phyloP scores from a whole-genome alignment of 1,284 basidiomycete species.

The Tilletiopsis washingtonensis region DNA sequence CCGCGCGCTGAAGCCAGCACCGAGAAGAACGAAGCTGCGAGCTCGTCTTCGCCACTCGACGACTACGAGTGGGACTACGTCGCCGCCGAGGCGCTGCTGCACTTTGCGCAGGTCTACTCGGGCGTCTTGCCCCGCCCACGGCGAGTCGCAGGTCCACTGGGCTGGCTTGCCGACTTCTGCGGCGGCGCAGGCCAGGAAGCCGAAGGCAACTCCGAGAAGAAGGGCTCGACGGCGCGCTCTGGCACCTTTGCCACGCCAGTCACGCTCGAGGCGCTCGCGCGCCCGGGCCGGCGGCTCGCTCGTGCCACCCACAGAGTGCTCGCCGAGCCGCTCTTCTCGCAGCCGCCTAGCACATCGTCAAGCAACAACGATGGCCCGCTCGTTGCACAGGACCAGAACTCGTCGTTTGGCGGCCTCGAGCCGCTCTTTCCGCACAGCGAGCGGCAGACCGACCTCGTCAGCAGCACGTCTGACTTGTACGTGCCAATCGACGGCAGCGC shows the following conservation, averaged over 20 bases:
- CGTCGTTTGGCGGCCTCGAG: constrained; percentile 11
- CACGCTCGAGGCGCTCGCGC: no score
- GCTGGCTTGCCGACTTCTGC: constrained; percentile 41
- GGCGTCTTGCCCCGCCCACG: constrained; percentile 35
- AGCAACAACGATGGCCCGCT: neutral
- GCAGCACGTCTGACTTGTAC: constrained; percentile 19
- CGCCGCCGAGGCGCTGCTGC: constrained; percentile 37
- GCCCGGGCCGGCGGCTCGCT: no score
- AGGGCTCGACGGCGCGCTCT: no score
- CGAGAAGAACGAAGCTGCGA: neutral
- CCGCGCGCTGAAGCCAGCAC: neutral
- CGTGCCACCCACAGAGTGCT: constrained; percentile 22
- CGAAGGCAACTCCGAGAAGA: no score
- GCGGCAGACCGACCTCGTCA: constrained; percentile 22
- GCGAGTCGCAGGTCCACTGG: constrained; percentile 33
- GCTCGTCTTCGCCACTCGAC: neutral
- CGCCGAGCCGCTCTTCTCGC: constrained; percentile 22
- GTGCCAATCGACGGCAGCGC: constrained; percentile 10
- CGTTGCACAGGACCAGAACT: neutral
- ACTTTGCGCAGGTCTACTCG: constrained; percentile 45
- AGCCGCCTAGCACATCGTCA: no score
- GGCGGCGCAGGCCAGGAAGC: no score
- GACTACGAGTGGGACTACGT: constrained; percentile 42
- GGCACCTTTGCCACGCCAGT: neutral
- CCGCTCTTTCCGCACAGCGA: constrained; percentile 29